A percentile compares a stretch with the other conserved stretches of the same genome.
Conservation (phyloP, 2,329 filamentous ascomycete genomes). For the Aspergillus tanneri region DNA sequence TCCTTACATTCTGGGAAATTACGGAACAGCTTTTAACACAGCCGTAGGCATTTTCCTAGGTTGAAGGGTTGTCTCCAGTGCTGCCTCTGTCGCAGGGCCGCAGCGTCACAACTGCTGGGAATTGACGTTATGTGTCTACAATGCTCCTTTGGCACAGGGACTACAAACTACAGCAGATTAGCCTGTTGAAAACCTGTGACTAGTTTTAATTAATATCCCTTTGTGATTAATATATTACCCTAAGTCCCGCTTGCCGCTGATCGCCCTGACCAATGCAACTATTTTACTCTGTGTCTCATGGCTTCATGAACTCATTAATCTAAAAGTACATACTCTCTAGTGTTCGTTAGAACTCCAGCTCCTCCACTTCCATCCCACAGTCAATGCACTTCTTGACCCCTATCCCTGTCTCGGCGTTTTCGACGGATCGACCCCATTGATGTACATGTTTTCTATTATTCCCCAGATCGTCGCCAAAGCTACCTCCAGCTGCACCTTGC, state of each 20-base stretch:
- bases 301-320: neutral
- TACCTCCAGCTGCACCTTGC: constrained; percentile 48
- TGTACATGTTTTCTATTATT: constrained; percentile 75
- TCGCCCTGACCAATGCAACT: neutral
- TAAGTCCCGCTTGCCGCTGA: neutral
- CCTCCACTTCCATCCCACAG: constrained; percentile 67
- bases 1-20: no score
- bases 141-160: neutral
- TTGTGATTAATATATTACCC: neutral
- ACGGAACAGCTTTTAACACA: no score
- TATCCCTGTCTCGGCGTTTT: constrained; percentile 57
- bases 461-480: constrained; percentile 75
- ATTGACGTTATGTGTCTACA: neutral
- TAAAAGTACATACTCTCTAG: neutral
- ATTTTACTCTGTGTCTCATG: neutral
- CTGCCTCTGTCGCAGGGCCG: no score
- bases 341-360: constrained; percentile 58
- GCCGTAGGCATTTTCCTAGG: no score
- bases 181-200: neutral
- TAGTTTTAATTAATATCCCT: neutral
- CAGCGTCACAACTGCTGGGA: neutral
- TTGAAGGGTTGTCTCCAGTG: no score
- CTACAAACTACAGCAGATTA: neutral
- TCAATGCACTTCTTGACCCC: constrained; percentile 70
- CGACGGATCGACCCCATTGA: constrained; percentile 68